Percentiles rank a stretch among this genome's conserved stretches.
Evolutionary conservation across 176 grass and related monocot species (phyloP).

Genomic region (Rhynchospora tenuis): DNA sequence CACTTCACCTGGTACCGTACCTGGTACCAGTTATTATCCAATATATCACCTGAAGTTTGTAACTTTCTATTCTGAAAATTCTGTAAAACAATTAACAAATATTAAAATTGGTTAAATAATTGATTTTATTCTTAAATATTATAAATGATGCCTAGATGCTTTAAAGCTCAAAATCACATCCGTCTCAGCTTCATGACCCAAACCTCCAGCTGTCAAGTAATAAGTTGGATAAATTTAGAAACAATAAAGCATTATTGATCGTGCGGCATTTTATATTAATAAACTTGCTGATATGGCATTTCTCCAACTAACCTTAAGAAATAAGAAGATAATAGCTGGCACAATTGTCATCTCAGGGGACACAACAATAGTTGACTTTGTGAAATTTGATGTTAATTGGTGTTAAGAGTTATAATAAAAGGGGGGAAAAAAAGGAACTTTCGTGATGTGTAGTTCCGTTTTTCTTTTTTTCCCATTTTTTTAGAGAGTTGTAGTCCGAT

Average conservation of each 20-base stretch:
- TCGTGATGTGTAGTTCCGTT: too few species aligned
- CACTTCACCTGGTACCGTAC: too few species aligned
- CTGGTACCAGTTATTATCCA: too few species aligned
- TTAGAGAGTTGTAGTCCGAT: not conserved
- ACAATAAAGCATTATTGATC: not conserved
- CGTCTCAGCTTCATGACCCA: not conserved
- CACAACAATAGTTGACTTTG: constrained; percentile 18
- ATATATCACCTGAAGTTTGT: too few species aligned
- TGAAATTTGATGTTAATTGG: not conserved
- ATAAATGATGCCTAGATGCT: not conserved
- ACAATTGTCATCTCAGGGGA: not conserved
- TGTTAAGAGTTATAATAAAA: not conserved
- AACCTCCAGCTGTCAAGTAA: not conserved
- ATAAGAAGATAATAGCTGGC: not conserved
- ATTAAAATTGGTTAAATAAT: not conserved
- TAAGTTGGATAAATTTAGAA: not conserved
- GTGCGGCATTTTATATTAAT: not conserved
- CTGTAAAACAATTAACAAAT: too few species aligned
- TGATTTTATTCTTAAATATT: not conserved
- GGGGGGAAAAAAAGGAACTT: too few species aligned
- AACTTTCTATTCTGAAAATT: too few species aligned
- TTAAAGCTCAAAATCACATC: not conserved
- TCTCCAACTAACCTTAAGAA: not conserved
- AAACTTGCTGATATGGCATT: too few species aligned
- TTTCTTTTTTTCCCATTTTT: too few species aligned